phyloP scores from a whole-genome alignment of 345 rosid species.

The Salix brachista region DNA sequence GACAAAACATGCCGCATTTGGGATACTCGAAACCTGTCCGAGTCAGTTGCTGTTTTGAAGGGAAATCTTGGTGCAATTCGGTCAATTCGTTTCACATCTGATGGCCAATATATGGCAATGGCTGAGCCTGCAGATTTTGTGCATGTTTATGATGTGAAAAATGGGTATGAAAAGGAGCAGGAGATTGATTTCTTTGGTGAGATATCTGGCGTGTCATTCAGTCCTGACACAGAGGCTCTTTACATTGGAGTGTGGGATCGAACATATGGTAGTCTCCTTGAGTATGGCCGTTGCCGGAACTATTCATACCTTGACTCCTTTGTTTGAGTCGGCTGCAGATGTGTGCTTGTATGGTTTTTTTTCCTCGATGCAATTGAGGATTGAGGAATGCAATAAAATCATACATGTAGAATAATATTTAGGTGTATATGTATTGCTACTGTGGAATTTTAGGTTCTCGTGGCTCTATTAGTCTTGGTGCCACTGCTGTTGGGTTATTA shows the following conservation, averaged over 20 bases:
- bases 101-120: constrained; percentile 55
- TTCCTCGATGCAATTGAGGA: neutral
- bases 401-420: neutral
- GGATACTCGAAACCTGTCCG: constrained; percentile 52
- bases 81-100: constrained; percentile 51
- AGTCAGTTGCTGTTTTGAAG: constrained; percentile 49
- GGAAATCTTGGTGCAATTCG: constrained; percentile 59
- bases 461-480: neutral
- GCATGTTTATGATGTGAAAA: constrained; percentile 51
- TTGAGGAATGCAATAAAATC: neutral
- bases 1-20: constrained; percentile 63
- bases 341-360: neutral
- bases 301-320: constrained; percentile 44
- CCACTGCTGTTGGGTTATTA: neutral
- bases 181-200: constrained; percentile 65
- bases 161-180: constrained; percentile 53
- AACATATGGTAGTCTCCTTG: constrained; percentile 60
- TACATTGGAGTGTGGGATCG: constrained; percentile 64
- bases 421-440: neutral
- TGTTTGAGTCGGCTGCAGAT: constrained; percentile 22
- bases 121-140: constrained; percentile 69
- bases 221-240: constrained; percentile 55
- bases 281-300: constrained; percentile 49
- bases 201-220: constrained; percentile 58
- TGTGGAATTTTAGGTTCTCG: neutral